Base-by-base conservation (phyloP, 2,329 filamentous ascomycete species). In the Aspergillus glaucus region DNA sequence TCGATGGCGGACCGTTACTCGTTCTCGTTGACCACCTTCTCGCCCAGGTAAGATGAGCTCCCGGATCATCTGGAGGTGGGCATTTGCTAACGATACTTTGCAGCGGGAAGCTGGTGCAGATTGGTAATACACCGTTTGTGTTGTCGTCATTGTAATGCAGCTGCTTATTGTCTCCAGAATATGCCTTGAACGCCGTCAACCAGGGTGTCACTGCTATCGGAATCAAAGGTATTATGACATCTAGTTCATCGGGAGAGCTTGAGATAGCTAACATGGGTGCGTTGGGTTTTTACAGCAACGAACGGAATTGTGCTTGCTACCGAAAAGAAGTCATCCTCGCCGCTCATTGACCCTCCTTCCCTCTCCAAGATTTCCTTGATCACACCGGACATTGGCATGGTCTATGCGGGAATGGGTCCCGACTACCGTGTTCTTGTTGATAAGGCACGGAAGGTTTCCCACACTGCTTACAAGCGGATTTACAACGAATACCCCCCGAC, bases 401-500 rank as follows among this genome's bases (percentile, higher is more conserved):
- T 98, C 64, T 98, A 98, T 77, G 91, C 90, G 46, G 93, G 93
- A 69, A 98, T 98, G 93, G 92, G 93, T 26, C 93, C 93, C 51
- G 93, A 98, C 74, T 98, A 97, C 78, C 85, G 93, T 71, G 89
- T 98, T 50, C 81, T 98, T 47, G 93, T 97, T 62, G 93, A 98
- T 79, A 92, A 91, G 73, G 93, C 93, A 61, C 90, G 93, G 68
- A 98, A 97, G 75, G 93, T 96, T 59, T 95, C 91, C 49, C 93
- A 98, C 76, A 95, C 93, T 43, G 87, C 85, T 71, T 98, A 98
- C 84, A 98, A 98, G 83, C 89, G 93, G 72, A 91, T 98, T 77
- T 98, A 98, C 80, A 98, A 98, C 76, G 93, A 98, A 77, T 98
- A 98, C 77, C 93, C 93, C n/a, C 93, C 93, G 5, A 98, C 93